These are phyloP conservation scores for Telopea speciosissima DNA, from an alignment of 177 flowering plant species.

Conservation along the genomic window DNA sequence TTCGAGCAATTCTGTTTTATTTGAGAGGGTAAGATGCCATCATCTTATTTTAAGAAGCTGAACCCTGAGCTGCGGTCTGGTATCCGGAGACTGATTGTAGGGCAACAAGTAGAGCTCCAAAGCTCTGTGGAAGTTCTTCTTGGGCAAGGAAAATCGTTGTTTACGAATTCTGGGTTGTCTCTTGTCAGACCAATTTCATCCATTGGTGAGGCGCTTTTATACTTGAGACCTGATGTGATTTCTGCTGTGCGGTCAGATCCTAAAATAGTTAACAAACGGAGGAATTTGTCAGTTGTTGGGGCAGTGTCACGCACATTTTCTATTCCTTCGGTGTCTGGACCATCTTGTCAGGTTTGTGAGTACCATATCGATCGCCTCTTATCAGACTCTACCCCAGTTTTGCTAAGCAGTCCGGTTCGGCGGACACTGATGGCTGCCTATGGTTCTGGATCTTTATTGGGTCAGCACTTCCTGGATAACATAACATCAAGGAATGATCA, in stretches of 20 bases:
- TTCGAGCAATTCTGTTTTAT: conserved; percentile 18
- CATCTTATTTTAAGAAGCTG: conserved; percentile 40
- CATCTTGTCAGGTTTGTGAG: conserved; percentile 62
- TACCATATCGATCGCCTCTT: conserved; percentile 52
- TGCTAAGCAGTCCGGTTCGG: conserved; percentile 14
- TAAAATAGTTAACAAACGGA: conserved; percentile 27
- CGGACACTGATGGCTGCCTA: conserved; percentile 33
- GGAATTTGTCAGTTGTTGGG: conserved; percentile 49
- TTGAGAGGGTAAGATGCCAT: conserved; percentile 62
- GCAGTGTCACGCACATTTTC: conserved; percentile 70
- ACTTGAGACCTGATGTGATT: conserved; percentile 36
- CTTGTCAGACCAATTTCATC: conserved; percentile 28
- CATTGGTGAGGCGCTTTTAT: conserved; percentile 28
- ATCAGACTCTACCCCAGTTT: conserved; percentile 18
- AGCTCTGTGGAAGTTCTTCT: conserved; percentile 34
- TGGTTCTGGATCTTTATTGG: conserved; percentile 29
- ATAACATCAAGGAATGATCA: conserved; percentile 16
- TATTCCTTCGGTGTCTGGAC: conserved; percentile 77
- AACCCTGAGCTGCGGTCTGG: conserved; percentile 35
- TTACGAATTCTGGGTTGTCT: conserved; percentile 39
- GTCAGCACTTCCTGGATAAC: conserved; percentile 14
- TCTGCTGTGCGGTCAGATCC: conserved; percentile 39
- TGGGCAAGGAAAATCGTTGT: conserved; percentile 40
- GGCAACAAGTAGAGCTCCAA: conserved; percentile 33
- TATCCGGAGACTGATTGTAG: conserved; percentile 26